Evolutionary conservation across 345 rosid genomes (phyloP).

Genomic region (Physaria fendleri): DNA sequence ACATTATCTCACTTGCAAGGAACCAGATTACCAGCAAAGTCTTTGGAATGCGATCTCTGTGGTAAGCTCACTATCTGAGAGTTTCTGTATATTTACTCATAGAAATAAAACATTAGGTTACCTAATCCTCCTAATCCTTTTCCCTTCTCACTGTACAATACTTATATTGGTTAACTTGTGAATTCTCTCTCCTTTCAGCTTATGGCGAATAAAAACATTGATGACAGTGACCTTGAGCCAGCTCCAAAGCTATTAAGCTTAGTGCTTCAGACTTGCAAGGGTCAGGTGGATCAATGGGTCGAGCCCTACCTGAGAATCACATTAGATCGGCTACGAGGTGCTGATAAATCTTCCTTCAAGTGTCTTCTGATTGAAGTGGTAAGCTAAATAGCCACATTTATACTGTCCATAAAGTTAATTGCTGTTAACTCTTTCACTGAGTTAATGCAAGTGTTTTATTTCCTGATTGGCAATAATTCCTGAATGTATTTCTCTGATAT

Average conservation of each 20-base stretch:
- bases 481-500: constrained; percentile 15
- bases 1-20: constrained; percentile 79
- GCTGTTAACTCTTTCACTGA: background rate
- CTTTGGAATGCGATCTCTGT: constrained; percentile 84
- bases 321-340: constrained; percentile 62
- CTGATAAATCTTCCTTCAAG: constrained; percentile 76
- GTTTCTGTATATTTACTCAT: background rate
- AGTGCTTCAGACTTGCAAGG: constrained; percentile 94
- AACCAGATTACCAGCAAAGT: constrained; percentile 94
- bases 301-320: constrained; percentile 90
- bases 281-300: constrained; percentile 94
- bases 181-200: constrained; percentile 38
- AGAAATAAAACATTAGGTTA: background rate
- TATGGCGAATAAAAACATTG: constrained; percentile 75
- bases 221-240: constrained; percentile 86
- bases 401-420: background rate
- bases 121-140: background rate
- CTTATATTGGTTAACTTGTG: background rate
- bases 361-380: constrained; percentile 99
- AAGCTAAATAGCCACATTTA: constrained; percentile 24
- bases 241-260: constrained; percentile 95
- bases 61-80: constrained; percentile 43
- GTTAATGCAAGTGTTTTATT: background rate
- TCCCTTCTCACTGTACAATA: background rate
- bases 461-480: constrained; percentile 4